phyloP scores from a whole-genome alignment of 768 basidiomycete species.

The Clavaria fumosa region DNA sequence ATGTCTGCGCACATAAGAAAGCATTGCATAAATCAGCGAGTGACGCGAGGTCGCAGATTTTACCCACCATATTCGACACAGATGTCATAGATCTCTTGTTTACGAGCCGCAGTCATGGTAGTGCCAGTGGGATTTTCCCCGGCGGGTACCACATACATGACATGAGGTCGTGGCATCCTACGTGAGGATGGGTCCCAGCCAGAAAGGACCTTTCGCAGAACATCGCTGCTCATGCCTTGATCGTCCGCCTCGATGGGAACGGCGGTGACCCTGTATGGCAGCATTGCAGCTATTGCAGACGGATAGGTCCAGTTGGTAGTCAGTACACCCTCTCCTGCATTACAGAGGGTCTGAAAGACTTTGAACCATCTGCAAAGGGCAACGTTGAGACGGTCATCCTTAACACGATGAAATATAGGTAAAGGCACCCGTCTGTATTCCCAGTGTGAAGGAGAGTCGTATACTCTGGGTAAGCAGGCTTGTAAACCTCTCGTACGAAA shows the following conservation, averaged over 20 bases:
- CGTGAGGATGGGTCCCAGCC: conserved; percentile 49
- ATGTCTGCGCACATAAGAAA: conserved; percentile 28
- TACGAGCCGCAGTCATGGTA: conserved; percentile 46
- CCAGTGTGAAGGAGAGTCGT: conserved; percentile 42
- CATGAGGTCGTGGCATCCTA: conserved; percentile 46
- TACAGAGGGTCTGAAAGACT: conserved; percentile 41
- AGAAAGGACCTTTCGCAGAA: conserved; percentile 40
- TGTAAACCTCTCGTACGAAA: conserved; percentile 37
- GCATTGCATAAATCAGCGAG: background rate
- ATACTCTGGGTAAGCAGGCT: conserved; percentile 48
- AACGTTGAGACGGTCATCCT: background rate
- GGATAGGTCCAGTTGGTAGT: conserved; percentile 69
- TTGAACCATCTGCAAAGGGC: conserved; percentile 28
- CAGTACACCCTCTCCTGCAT: conserved; percentile 45
- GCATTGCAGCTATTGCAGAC: conserved; percentile 24
- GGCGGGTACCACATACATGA: conserved; percentile 65
- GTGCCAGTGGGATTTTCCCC: conserved; percentile 76
- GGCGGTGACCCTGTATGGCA: conserved; percentile 27
- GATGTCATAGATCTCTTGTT: conserved; percentile 69
- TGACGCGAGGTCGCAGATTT: background rate
- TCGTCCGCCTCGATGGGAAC: conserved; percentile 54
- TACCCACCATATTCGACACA: conserved; percentile 60
- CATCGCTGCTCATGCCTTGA: conserved; percentile 48
- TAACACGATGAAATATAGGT: conserved; percentile 11
- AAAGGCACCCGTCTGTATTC: conserved; percentile 44